Conservation (phyloP, 2,329 filamentous ascomycete genomes). For the Scopulariopsis brevicaulis region DNA sequence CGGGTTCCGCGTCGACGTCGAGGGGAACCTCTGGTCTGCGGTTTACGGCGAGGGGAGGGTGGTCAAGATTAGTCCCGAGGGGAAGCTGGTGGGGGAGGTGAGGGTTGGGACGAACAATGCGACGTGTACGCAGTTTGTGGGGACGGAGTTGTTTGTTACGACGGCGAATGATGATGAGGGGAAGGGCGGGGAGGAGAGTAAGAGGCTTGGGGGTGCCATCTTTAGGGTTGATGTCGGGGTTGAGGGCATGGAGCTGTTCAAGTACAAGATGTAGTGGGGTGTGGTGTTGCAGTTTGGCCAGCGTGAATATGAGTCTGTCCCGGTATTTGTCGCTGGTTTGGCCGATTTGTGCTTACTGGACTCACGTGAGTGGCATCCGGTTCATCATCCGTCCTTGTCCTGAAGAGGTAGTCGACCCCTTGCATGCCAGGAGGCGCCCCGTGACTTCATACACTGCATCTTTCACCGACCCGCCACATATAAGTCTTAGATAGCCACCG, state of each 20-base stretch:
- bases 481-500: too few species aligned
- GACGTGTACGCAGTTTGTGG: constrained; percentile 73
- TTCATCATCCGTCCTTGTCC: too few species aligned
- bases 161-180: constrained; percentile 57
- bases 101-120: constrained; percentile 66
- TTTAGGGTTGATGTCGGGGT: constrained; percentile 72
- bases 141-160: constrained; percentile 66
- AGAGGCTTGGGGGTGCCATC: constrained; percentile 52
- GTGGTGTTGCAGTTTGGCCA: not conserved
- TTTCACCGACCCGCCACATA: too few species aligned
- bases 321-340: too few species aligned
- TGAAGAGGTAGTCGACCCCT: too few species aligned
- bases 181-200: constrained; percentile 51
- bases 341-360: too few species aligned
- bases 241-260: constrained; percentile 48
- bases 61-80: constrained; percentile 59
- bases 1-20: constrained; percentile 71
- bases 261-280: constrained; percentile 41
- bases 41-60: constrained; percentile 72
- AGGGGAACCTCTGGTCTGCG: constrained; percentile 83
- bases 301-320: not conserved
- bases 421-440: too few species aligned
- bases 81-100: constrained; percentile 63
- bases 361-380: too few species aligned
- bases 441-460: too few species aligned